Base-by-base conservation (phyloP, 306 rosid genomes). In the Lathyrus aphaca region DNA sequence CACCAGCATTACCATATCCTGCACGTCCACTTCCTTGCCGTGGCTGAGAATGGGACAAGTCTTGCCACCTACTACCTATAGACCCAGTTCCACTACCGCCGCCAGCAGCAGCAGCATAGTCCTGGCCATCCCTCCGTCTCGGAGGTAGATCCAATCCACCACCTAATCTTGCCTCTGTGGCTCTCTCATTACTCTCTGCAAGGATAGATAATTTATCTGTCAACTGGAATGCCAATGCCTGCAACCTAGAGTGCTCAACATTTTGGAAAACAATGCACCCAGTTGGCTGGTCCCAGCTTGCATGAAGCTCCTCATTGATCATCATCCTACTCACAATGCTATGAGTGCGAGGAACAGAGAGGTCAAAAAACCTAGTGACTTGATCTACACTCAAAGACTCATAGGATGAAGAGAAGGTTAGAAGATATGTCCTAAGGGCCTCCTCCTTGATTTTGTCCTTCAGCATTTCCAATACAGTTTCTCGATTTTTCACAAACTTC, bases 131-230 rank as follows among this genome's bases (percentile, higher is more conserved):
- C 78, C 98, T 88, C 4, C 98, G 85, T 83, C 95, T 87, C 23
- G 50, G 35, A 45, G 89, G 92, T 61, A 90, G 81, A 79, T 92
- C 98, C 76, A 92, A 53, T 45, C 90, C 95, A 74, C 98, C 96
- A 14, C 97, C 96, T 29, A 85, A 37, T 62, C 91, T 85, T 27
- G 87, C 92, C 74, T 92, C 98, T 16, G 72, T 60, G 19, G 98
- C 98, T 66, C 98, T 89, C 74, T 92, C 98, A 56, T 92, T 92
- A 66, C 87, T 88, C 82, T 92, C 96, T 3, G 91, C 91, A 49
- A 92, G 84, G 77, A 90, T 82, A 19, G 96, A 66, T 63, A 92
- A 60, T 76, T 89, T 89, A 71, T 92, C 96, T 3, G 98, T 85
- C 75, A 92, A 70, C 65, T 87, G 91, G 89, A 92, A 92, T 25